Evolutionary conservation across 306 rosid genomes (phyloP).

Genomic region (Carpinus viminea): DNA sequence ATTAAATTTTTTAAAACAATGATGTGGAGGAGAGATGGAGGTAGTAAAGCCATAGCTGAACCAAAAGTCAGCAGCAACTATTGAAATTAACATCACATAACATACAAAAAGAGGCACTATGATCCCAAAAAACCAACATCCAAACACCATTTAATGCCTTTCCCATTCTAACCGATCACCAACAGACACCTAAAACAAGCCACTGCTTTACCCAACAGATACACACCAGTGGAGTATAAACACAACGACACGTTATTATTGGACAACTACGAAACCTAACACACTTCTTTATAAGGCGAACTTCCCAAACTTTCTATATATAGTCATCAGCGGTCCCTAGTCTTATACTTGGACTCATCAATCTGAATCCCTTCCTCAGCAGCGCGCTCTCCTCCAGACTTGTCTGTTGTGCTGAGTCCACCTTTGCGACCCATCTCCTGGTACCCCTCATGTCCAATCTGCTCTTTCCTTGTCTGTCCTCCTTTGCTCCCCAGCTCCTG

Average conservation of each 20-base stretch:
- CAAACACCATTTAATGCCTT: neutral
- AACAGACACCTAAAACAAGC: neutral
- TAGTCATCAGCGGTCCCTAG: slow-evolving; percentile 6
- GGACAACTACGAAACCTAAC: neutral
- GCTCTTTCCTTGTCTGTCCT: slow-evolving; percentile 29
- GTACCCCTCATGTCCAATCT: slow-evolving; percentile 35
- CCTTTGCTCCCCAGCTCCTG: slow-evolving; percentile 40
- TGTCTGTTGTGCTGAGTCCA: slow-evolving; percentile 40
- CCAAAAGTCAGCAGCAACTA: neutral
- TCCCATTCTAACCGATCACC: neutral
- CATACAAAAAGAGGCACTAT: neutral
- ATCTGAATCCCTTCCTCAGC: slow-evolving; percentile 35
- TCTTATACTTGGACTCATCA: slow-evolving; percentile 46
- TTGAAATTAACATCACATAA: neutral
- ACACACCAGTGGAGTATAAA: neutral
- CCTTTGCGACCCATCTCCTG: slow-evolving; percentile 52
- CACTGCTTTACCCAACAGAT: neutral
- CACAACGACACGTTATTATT: neutral
- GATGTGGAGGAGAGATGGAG: no score
- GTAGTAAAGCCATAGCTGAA: neutral
- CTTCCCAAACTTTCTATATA: neutral
- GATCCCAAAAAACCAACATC: no score
- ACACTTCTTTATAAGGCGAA: no score
- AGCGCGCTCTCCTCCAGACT: slow-evolving; percentile 43
- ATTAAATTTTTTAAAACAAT: no score